Conservation (phyloP, 768 basidiomycete genomes). For the Amanita subjunquillea region DNA sequence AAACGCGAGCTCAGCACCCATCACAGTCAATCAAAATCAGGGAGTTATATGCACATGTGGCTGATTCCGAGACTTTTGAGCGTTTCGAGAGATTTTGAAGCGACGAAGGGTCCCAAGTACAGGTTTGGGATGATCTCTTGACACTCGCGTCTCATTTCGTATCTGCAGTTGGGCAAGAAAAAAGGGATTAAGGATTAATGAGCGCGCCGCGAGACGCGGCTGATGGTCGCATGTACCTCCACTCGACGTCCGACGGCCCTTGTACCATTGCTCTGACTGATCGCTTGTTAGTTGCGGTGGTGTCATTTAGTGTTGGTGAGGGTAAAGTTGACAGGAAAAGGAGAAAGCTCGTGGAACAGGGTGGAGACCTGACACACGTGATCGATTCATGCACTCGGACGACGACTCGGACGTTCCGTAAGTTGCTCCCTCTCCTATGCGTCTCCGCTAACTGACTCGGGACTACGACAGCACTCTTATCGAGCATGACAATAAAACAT, state of each 20-base stretch:
- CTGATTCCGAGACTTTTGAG: slow-evolving; percentile 61
- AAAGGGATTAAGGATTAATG: not conserved
- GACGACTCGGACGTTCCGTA: slow-evolving; percentile 49
- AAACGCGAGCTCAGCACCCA: not conserved
- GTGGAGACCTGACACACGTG: not conserved
- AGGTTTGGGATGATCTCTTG: slow-evolving; percentile 85
- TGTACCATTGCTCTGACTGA: slow-evolving; percentile 55
- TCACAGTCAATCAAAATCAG: not conserved
- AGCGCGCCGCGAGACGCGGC: not conserved
- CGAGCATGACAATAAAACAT: slow-evolving; percentile 10
- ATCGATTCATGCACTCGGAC: not conserved
- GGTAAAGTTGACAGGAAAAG: not conserved
- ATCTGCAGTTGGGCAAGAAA: slow-evolving; percentile 30
- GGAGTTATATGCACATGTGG: slow-evolving; percentile 49
- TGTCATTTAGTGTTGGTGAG: not conserved
- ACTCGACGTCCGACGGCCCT: slow-evolving; percentile 76
- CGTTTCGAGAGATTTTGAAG: slow-evolving; percentile 71
- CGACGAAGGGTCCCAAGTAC: slow-evolving; percentile 79
- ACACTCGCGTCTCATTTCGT: slow-evolving; percentile 93
- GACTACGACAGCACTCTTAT: slow-evolving; percentile 15
- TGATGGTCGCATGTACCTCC: slow-evolving; percentile 39
- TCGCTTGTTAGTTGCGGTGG: slow-evolving; percentile 24
- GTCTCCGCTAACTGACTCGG: not conserved
- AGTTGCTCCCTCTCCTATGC: slow-evolving; percentile 10
- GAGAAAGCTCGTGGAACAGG: not conserved